Percentiles rank a stretch among this genome's conserved stretches.
These are phyloP conservation scores for Suillus lakei DNA, from an alignment of 768 basidiomycete species.

Conservation along the genomic window DNA sequence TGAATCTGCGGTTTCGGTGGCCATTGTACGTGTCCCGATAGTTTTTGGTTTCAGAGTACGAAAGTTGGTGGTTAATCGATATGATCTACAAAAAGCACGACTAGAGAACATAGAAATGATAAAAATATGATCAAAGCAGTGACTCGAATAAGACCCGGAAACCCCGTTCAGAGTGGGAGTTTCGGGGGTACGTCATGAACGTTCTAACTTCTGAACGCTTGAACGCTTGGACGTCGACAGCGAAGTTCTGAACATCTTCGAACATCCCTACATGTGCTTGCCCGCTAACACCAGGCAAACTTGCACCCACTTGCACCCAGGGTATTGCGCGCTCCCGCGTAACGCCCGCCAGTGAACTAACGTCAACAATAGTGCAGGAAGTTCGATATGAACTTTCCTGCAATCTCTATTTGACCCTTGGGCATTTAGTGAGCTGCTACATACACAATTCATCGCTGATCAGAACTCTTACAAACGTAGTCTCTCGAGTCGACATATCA, in stretches of 20 bases:
- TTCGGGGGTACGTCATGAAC: not conserved
- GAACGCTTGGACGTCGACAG: no score
- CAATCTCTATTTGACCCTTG: not conserved
- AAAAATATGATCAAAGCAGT: not conserved
- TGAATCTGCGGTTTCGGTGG: slow-evolving; percentile 38
- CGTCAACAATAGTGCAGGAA: not conserved
- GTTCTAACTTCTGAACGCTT: no score
- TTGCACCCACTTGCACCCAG: not conserved
- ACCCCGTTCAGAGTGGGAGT: not conserved
- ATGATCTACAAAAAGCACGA: slow-evolving; percentile 2
- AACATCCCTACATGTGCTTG: not conserved
- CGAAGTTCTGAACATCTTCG: no score
- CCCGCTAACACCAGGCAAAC: not conserved
- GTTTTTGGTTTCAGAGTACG: slow-evolving; percentile 1
- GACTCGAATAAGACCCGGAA: slow-evolving; percentile 3
- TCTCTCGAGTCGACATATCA: slow-evolving; percentile 52
- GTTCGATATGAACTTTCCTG: not conserved
- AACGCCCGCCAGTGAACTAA: not conserved
- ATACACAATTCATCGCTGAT: no score
- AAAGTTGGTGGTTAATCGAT: slow-evolving; percentile 4
- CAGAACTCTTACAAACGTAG: slow-evolving; percentile 38
- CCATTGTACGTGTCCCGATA: slow-evolving; percentile 38
- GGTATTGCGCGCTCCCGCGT: not conserved
- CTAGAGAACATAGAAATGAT: slow-evolving; percentile 7
- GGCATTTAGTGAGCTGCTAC: no score